These are phyloP conservation scores for Debaryomyces robertsiae DNA, from an alignment of 1,139 yeast species.

Conservation along the genomic window DNA sequence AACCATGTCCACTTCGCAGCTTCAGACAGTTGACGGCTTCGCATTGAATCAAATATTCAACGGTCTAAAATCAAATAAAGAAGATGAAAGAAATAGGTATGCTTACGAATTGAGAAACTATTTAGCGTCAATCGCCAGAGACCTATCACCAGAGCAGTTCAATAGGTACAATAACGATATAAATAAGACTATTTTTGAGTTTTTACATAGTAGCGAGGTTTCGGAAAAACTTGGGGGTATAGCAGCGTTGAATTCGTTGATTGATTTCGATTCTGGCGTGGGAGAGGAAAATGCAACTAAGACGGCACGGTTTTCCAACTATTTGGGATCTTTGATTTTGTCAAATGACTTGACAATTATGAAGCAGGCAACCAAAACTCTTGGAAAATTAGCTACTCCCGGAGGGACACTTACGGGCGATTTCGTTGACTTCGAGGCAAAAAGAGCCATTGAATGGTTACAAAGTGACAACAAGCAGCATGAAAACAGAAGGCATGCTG, in stretches of 20 bases:
- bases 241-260: conserved; percentile 83
- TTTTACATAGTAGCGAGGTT: conserved; percentile 74
- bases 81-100: conserved; percentile 56
- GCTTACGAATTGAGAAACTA: conserved; percentile 71
- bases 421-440: conserved; percentile 90
- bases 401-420: conserved; percentile 90
- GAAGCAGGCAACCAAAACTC: conserved; percentile 81
- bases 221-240: conserved; percentile 85
- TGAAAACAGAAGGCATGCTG: conserved; percentile 87
- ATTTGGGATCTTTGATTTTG: conserved; percentile 76
- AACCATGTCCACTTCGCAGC: conserved; percentile 33
- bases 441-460: conserved; percentile 88
- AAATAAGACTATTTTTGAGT: conserved; percentile 83
- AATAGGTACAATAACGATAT: conserved; percentile 81
- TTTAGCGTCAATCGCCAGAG: conserved; percentile 71
- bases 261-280: conserved; percentile 68
- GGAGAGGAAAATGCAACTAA: conserved; percentile 83
- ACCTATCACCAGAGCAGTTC: conserved; percentile 74
- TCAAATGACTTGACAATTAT: conserved; percentile 83
- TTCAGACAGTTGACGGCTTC: conserved; percentile 50
- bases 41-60: conserved; percentile 56
- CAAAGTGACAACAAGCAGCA: conserved; percentile 74
- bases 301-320: conserved; percentile 88
- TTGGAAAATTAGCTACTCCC: conserved; percentile 86
- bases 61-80: conserved; percentile 52